Percentiles rank a stretch among this genome's conserved stretches.
phyloP scores from a whole-genome alignment of 2,329 filamentous ascomycete species.

The Sporothrix pseudoabietina region DNA sequence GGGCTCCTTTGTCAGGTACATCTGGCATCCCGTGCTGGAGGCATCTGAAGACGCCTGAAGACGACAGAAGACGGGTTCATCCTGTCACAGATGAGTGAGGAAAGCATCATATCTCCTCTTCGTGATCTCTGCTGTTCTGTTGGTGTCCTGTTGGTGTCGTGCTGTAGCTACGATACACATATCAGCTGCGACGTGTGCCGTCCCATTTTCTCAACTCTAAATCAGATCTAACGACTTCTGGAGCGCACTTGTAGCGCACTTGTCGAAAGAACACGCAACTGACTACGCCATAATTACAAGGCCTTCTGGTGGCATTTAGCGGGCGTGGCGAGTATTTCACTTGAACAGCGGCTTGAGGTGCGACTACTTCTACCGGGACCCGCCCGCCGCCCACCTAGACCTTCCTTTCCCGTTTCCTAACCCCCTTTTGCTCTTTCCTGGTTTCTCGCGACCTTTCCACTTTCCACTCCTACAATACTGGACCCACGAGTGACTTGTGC shows the following conservation, averaged over 20 bases:
- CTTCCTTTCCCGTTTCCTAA: not conserved
- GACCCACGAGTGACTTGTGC: constrained; percentile 33
- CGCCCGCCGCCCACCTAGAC: constrained; percentile 17
- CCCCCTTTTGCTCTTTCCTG: constrained; percentile 8
- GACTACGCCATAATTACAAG: not conserved
- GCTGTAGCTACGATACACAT: not conserved
- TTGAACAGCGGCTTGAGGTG: not conserved
- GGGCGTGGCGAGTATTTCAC: constrained; percentile 1
- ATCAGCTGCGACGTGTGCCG: not conserved
- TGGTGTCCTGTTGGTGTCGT: not conserved
- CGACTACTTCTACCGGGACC: constrained; percentile 21
- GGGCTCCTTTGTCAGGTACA: not conserved
- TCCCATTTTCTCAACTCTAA: not conserved
- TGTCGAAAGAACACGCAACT: not conserved
- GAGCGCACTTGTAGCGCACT: not conserved
- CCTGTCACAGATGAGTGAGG: constrained; percentile 20
- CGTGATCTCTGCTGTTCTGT: not conserved
- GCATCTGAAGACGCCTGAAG: too few species aligned
- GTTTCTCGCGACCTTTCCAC: not conserved
- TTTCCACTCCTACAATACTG: not conserved
- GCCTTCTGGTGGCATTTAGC: not conserved
- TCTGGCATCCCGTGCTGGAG: not conserved
- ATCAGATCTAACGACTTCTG: not conserved
- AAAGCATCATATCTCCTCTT: not conserved
- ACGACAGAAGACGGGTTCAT: not conserved